Base-by-base conservation (phyloP, 768 basidiomycete species). In the Paxillus involutus region DNA sequence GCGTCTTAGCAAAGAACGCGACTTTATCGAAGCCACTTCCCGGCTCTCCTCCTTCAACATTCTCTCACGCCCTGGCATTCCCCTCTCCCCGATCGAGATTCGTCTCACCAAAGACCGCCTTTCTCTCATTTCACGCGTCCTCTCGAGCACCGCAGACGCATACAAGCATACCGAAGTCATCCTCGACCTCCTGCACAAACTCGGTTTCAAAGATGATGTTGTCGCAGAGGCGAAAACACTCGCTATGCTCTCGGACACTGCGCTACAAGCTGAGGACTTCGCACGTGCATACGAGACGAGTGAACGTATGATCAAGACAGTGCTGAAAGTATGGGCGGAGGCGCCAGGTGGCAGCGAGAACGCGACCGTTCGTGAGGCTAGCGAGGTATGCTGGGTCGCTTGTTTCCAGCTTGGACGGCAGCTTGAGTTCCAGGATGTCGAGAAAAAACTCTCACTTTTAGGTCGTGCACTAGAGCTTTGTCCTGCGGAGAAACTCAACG, bases 1-100 rank as follows among this genome's bases (percentile, higher is more conserved):
- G 16, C 76, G 75, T 0, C 77, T 95, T 51, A 60, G 70, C 13
- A 76, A 74, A 54, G 93, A 98, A 67, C 88, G 86, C 52, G 89
- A 93, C 51, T 99, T 98, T 71, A 97, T 99, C 57, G 95, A 98
- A 74, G 97, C 97, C 2, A 99, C 97, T 1, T 96, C 94, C 24
- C 87, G 92, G 2, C 85, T 99, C 11, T 84, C 88, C n/a, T 93
- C 96, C 4, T 99, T 92, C 78, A 90, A 91, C 53, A 79, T 96
- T 55, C 77, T 78, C 67, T 85, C 92, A 21, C 78, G 83, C 6
- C 82, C 85, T 9, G 88, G 91, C 44, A 81, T 87, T 41, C 80
- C 85, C 6, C 85, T 98, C 48, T 82, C 93, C 9, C 96, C 96
- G 0, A 84, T 97, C 55, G 95, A 98, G 70, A 94, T 99, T 56